These are phyloP conservation scores for Pezicula rhizophila DNA, from an alignment of 2,329 filamentous ascomycete genomes.

Conservation along the genomic window DNA sequence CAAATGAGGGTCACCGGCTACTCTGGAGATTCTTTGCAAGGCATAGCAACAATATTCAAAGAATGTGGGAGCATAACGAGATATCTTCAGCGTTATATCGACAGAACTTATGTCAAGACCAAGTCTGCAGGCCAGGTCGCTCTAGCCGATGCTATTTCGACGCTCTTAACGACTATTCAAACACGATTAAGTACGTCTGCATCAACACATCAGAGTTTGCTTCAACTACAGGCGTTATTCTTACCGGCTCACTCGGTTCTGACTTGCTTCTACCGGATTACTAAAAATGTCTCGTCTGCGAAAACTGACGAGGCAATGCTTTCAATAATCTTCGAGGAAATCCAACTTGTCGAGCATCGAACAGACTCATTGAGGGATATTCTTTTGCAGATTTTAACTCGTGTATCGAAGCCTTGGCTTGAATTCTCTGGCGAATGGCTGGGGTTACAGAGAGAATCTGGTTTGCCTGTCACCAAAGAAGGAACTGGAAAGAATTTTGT, in stretches of 20 bases:
- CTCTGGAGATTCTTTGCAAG: constrained; percentile 45
- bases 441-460: constrained; percentile 56
- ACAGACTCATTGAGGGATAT: constrained; percentile 56
- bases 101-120: constrained; percentile 21
- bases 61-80: constrained; percentile 29
- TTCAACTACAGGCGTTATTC: constrained; percentile 28
- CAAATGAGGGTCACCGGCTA: constrained; percentile 43
- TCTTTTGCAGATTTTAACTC: constrained; percentile 59
- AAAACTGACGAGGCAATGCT: constrained; percentile 55
- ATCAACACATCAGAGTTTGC: constrained; percentile 20
- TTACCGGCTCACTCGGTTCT: constrained; percentile 24
- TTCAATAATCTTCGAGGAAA: constrained; percentile 54
- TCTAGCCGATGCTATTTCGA: constrained; percentile 31
- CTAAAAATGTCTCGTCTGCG: constrained; percentile 21
- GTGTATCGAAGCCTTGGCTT: constrained; percentile 60
- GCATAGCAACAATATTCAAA: constrained; percentile 31
- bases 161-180: constrained; percentile 28
- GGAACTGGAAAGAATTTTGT: constrained; percentile 50
- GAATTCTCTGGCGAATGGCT: constrained; percentile 69
- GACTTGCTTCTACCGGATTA: constrained; percentile 24
- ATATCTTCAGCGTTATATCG: constrained; percentile 23
- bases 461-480: constrained; percentile 45
- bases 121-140: constrained; percentile 25
- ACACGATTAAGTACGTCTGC: constrained; percentile 21
- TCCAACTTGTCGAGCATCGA: constrained; percentile 57